Conservation (phyloP, 225 moss, liverwort and hornwort species). For the Bryum argenteum region DNA sequence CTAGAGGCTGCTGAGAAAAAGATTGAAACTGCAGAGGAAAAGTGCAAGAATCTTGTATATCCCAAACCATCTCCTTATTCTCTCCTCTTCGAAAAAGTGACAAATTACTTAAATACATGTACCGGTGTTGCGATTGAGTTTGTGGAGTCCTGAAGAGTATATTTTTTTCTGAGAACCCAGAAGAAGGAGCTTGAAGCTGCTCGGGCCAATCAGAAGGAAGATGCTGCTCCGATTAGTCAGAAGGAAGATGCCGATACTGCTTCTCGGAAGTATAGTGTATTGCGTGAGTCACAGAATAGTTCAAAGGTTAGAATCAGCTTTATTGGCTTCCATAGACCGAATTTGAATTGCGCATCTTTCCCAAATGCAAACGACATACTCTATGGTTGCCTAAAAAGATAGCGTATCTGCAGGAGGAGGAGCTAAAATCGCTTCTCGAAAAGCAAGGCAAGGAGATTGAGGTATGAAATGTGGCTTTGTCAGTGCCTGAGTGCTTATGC, state of each 20-base stretch:
- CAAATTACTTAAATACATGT: neutral
- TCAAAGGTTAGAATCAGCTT: slow-evolving; percentile 35
- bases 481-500: slow-evolving; percentile 1
- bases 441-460: slow-evolving; percentile 46
- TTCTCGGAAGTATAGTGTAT: slow-evolving; percentile 6
- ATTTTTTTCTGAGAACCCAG: slow-evolving; percentile 34
- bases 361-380: neutral
- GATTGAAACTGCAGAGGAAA: slow-evolving; percentile 40
- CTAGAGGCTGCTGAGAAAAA: slow-evolving; percentile 47
- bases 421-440: slow-evolving; percentile 41
- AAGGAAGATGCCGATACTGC: slow-evolving; percentile 41
- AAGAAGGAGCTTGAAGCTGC: slow-evolving; percentile 61
- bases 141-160: slow-evolving; percentile 13
- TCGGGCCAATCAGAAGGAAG: slow-evolving; percentile 27
- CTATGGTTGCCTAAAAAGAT: slow-evolving; percentile 12
- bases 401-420: slow-evolving; percentile 40
- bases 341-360: slow-evolving; percentile 18
- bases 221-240: slow-evolving; percentile 43
- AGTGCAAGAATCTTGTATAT: slow-evolving; percentile 45
- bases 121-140: neutral
- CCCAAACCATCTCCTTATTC: slow-evolving; percentile 17
- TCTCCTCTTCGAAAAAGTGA: slow-evolving; percentile 8
- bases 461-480: slow-evolving; percentile 38
- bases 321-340: slow-evolving; percentile 10
- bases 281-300: slow-evolving; percentile 39